phyloP scores from a whole-genome alignment of 2,329 filamentous ascomycete species.

The Cladophialophora chaetospira region DNA sequence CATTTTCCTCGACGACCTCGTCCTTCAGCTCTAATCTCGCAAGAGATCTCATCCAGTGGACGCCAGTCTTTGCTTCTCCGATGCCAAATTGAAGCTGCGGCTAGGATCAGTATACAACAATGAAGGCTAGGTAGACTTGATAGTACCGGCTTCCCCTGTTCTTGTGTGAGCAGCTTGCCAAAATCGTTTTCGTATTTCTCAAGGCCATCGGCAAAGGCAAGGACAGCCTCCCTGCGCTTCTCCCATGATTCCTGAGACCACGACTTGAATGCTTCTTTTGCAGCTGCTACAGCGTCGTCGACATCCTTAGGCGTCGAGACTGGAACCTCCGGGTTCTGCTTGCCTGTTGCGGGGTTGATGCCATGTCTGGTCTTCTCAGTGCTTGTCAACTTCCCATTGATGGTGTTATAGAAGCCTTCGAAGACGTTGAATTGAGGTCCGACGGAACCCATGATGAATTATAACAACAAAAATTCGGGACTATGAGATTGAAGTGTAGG shows the following conservation, averaged over 20 bases:
- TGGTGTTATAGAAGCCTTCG: slow-evolving; percentile 55
- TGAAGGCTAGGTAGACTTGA: neutral
- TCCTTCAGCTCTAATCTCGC: slow-evolving; percentile 29
- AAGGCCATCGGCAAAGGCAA: slow-evolving; percentile 40
- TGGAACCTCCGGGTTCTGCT: slow-evolving; percentile 55
- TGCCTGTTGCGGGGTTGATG: slow-evolving; percentile 55
- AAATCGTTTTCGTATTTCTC: slow-evolving; percentile 42
- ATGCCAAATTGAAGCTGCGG: slow-evolving; percentile 29
- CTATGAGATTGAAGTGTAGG: neutral
- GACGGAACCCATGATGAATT: slow-evolving; percentile 18
- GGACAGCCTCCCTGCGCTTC: slow-evolving; percentile 39
- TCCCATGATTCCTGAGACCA: slow-evolving; percentile 47
- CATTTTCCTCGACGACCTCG: slow-evolving; percentile 30
- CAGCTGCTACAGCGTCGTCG: slow-evolving; percentile 53
- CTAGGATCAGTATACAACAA: neutral
- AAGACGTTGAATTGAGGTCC: slow-evolving; percentile 30
- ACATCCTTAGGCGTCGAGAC: slow-evolving; percentile 53
- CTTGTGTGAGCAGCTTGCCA: slow-evolving; percentile 43
- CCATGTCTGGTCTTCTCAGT: slow-evolving; percentile 51
- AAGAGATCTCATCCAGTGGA: slow-evolving; percentile 28
- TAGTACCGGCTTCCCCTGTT: slow-evolving; percentile 45
- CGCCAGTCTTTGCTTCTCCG: slow-evolving; percentile 23
- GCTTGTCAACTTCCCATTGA: slow-evolving; percentile 52
- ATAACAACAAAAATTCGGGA: neutral
- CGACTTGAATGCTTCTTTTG: slow-evolving; percentile 50